These are phyloP conservation scores for Kodamaea alishanica DNA, from an alignment of 1,139 yeast genomes.

Conservation along the genomic window DNA sequence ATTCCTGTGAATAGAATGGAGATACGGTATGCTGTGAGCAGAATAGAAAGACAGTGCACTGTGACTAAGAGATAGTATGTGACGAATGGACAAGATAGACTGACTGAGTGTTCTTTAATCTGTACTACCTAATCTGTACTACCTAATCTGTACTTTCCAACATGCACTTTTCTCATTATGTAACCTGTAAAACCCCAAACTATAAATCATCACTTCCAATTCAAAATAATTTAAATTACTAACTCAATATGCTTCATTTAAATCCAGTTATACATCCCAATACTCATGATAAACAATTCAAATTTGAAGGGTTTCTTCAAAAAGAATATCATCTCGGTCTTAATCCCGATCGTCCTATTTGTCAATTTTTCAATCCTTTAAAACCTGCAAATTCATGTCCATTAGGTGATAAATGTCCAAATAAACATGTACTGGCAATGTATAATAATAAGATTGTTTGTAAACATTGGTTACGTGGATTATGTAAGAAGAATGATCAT, in stretches of 20 bases:
- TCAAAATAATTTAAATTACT: neutral
- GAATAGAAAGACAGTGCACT: too few species aligned
- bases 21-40: too few species aligned
- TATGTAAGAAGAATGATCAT: constrained; percentile 94
- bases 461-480: constrained; percentile 96
- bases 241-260: constrained; percentile 26
- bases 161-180: too few species aligned
- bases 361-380: constrained; percentile 66
- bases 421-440: constrained; percentile 81
- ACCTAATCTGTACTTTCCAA: too few species aligned
- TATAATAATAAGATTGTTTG: constrained; percentile 85
- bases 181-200: too few species aligned
- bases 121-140: too few species aligned
- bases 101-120: too few species aligned
- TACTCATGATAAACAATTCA: constrained; percentile 49
- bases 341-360: constrained; percentile 87
- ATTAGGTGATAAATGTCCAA: constrained; percentile 76
- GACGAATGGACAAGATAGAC: too few species aligned
- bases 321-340: constrained; percentile 79
- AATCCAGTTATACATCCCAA: constrained; percentile 45
- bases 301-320: constrained; percentile 79
- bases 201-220: too few species aligned
- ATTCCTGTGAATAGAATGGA: too few species aligned
- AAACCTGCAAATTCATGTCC: constrained; percentile 70
- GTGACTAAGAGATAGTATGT: too few species aligned